Conservation (phyloP, 1,284 basidiomycete genomes). For the Boletus semigastroideus region DNA sequence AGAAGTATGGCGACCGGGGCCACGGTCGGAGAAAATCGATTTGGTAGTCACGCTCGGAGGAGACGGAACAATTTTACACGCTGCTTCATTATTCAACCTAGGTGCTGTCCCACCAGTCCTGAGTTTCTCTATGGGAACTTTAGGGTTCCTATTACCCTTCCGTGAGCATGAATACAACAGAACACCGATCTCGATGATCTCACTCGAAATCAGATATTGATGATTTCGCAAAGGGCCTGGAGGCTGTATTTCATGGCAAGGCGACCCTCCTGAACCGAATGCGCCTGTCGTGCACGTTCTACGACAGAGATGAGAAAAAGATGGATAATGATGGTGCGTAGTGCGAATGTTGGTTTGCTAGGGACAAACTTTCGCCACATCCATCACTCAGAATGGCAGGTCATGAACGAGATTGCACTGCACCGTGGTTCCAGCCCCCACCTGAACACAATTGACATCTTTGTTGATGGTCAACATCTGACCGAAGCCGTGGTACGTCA, state of each 20-base stretch:
- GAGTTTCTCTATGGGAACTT: slow-evolving; percentile 94
- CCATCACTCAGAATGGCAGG: slow-evolving; percentile 77
- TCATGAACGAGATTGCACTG: slow-evolving; percentile 96
- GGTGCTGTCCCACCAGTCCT: slow-evolving; percentile 92
- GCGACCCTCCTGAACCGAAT: slow-evolving; percentile 85
- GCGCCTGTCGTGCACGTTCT: slow-evolving; percentile 81
- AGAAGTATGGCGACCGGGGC: slow-evolving; percentile 58
- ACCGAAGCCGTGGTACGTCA: slow-evolving; percentile 89
- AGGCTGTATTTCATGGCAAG: slow-evolving; percentile 71
- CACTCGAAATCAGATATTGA: slow-evolving; percentile 62
- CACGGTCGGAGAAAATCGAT: slow-evolving; percentile 64
- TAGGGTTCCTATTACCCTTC: slow-evolving; percentile 94
- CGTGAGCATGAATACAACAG: slow-evolving; percentile 52
- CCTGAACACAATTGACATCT: slow-evolving; percentile 92
- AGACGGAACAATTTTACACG: slow-evolving; percentile 94
- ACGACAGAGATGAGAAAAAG: slow-evolving; percentile 56
- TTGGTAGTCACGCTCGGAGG: slow-evolving; percentile 92
- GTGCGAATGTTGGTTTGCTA: neutral
- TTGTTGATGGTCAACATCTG: slow-evolving; percentile 92
- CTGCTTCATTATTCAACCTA: slow-evolving; percentile 86
- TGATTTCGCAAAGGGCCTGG: slow-evolving; percentile 76
- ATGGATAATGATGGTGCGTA: slow-evolving; percentile 60
- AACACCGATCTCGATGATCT: slow-evolving; percentile 5
- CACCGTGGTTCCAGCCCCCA: slow-evolving; percentile 92
- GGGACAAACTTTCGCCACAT: slow-evolving; percentile 2